Base-by-base conservation (phyloP, 1,284 basidiomycete species). In the Sparassis latifolia region DNA sequence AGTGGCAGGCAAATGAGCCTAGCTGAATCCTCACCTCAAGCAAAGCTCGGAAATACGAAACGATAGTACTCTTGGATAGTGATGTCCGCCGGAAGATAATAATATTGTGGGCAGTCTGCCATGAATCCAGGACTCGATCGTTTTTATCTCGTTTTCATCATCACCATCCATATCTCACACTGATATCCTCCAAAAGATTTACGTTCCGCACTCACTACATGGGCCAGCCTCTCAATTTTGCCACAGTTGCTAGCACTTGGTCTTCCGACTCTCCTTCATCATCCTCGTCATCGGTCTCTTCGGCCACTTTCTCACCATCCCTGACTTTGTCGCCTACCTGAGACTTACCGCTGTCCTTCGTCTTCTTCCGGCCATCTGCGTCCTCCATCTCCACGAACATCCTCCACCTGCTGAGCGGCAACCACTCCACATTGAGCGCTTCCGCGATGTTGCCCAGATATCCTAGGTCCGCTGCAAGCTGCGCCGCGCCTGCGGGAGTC, bases 371-470 rank as follows among this genome's bases (percentile, higher is more conserved):
- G 5, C 80, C 76, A 38, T 76, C 79, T 31, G 79, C 79, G 44
- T 84, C 79, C 37, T 78, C 77, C 66, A 86, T 64, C 44, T 78
- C 80, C 12, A 78, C 73, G 50, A 73, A 82, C 50, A 79, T 77
- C 62, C 77, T 83, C 91, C 90, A 94, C 58, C 71, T 73, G 54
- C 86, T 85, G 37, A 94, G 69, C 35, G 82, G 82, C 2, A 79
- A 77, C 64, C 77, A 84, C 57, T 94, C 90, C 3, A 95, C 89
- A 60, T 95, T 93, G 47, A 98, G 74, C 28, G 92, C 92, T 35
- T 84, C 75, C n/a, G 94, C 87, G 40, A 97, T 93, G 61, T 95
- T 97, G 10, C 80, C 80, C 30, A 99, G 75, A 67, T 97, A 97
- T 29, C 82, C 86, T 49, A 99, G 69, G 68, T 98, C 96, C 1